Conservation (phyloP, 495 filamentous ascomycete species). For the Glutinoglossum americanum region DNA sequence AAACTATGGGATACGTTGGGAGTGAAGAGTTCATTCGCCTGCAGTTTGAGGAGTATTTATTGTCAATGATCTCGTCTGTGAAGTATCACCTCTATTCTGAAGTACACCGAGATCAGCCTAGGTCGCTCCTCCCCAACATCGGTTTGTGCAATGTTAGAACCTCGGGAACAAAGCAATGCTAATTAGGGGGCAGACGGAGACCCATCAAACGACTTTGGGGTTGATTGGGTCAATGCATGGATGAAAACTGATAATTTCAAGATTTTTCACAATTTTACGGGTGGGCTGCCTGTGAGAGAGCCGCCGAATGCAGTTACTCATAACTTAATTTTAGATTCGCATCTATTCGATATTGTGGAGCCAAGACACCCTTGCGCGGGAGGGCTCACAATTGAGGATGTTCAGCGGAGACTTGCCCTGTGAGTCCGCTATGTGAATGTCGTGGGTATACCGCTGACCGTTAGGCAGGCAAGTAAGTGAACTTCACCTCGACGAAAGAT, state of each 20-base stretch:
- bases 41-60: conserved; percentile 92
- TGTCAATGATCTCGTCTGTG: conserved; percentile 68
- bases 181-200: conserved; percentile 42
- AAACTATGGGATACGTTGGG: conserved; percentile 84
- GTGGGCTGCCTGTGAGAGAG: background rate
- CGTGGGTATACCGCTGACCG: background rate
- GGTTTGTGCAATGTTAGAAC: conserved; percentile 11
- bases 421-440: conserved; percentile 29
- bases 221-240: conserved; percentile 63
- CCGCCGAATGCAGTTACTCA: background rate
- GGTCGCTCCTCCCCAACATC: conserved; percentile 34
- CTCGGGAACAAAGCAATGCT: background rate
- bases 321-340: conserved; percentile 33
- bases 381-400: conserved; percentile 84
- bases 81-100: conserved; percentile 72
- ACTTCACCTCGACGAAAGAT: conserved; percentile 67
- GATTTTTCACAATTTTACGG: conserved; percentile 50
- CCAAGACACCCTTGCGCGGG: conserved; percentile 86
- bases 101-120: conserved; percentile 34
- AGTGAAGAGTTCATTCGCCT: conserved; percentile 96
- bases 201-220: conserved; percentile 58
- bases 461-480: conserved; percentile 31
- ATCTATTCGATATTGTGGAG: conserved; percentile 84
- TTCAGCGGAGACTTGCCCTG: conserved; percentile 73
- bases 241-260: conserved; percentile 69